Conservation (phyloP, 371 early-diverging fungal species). For the Lichtheimia corymbifera region DNA sequence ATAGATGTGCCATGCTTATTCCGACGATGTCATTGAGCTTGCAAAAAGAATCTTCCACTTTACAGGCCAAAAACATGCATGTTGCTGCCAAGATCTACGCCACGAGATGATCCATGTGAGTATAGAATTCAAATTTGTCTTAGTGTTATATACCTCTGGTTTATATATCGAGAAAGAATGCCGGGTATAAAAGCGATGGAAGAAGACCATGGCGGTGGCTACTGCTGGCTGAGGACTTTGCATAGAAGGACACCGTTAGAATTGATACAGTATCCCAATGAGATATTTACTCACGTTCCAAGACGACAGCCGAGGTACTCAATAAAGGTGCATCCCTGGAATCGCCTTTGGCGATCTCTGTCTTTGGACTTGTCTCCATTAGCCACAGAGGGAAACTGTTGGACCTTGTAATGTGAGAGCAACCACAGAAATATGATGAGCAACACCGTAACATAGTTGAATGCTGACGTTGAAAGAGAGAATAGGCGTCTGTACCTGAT, state of each 20-base stretch:
- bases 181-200: slow-evolving; percentile 81
- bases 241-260: background rate
- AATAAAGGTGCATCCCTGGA: slow-evolving; percentile 65
- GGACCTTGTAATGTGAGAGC: slow-evolving; percentile 30
- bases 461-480: no score
- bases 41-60: slow-evolving; percentile 77
- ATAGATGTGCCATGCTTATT: slow-evolving; percentile 20
- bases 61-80: slow-evolving; percentile 74
- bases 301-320: slow-evolving; percentile 63
- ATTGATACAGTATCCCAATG: background rate
- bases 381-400: slow-evolving; percentile 49
- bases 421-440: slow-evolving; percentile 26
- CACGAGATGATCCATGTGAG: no score
- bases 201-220: slow-evolving; percentile 72
- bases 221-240: slow-evolving; percentile 64
- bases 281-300: slow-evolving; percentile 47
- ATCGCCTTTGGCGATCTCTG: slow-evolving; percentile 55
- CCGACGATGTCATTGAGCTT: slow-evolving; percentile 57
- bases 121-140: no score
- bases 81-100: slow-evolving; percentile 60
- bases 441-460: no score
- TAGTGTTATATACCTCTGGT: slow-evolving; percentile 12
- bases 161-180: slow-evolving; percentile 60
- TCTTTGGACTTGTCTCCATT: slow-evolving; percentile 41
- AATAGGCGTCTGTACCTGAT: background rate